phyloP scores from a whole-genome alignment of 306 rosid genomes.

The Comarum palustre region DNA sequence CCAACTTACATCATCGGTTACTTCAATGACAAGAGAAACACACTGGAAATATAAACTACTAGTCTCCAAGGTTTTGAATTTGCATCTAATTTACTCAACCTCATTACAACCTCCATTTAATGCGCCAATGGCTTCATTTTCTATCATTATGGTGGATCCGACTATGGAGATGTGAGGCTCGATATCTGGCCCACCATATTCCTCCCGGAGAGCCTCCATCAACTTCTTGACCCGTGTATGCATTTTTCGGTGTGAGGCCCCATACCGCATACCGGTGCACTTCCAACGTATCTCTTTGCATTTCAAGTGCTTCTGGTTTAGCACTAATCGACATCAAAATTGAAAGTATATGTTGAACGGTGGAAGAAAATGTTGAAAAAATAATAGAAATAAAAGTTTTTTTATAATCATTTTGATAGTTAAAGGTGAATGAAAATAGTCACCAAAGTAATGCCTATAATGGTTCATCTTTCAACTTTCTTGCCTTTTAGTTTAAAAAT shows the following conservation, averaged over 20 bases:
- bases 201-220: not conserved
- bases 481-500: no score
- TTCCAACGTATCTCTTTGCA: not conserved
- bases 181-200: not conserved
- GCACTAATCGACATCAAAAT: not conserved
- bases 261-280: not conserved
- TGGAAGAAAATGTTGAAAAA: no score
- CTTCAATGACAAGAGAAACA: not conserved
- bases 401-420: no score
- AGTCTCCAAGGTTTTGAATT: not conserved
- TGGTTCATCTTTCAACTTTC: no score
- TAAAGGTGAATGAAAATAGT: no score
- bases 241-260: not conserved
- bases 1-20: not conserved
- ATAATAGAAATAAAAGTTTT: no score
- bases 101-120: not conserved
- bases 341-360: no score
- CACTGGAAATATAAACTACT: not conserved
- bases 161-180: conserved; percentile 1
- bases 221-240: not conserved
- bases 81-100: not conserved
- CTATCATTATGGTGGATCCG: not conserved
- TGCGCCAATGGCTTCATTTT: not conserved
- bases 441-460: no score
- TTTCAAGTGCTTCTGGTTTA: conserved; percentile 6